Conservation (phyloP, 2,329 filamentous ascomycete genomes). For the Trichothecium sympodiale region DNA sequence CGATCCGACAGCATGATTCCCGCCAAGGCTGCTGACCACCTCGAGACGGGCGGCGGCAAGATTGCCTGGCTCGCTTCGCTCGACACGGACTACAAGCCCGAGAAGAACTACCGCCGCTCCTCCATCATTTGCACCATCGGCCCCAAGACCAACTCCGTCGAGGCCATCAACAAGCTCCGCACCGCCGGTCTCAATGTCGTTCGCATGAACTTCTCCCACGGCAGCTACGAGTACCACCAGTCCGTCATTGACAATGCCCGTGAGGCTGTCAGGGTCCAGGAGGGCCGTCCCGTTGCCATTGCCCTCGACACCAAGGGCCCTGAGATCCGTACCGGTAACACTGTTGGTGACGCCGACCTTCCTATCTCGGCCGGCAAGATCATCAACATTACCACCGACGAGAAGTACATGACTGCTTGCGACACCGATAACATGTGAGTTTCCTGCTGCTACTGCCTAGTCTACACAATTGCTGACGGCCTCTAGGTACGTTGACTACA, state of each 20-base stretch:
- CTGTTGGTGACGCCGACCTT: constrained; percentile 78
- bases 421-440: constrained; percentile 89
- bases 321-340: constrained; percentile 53
- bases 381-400: constrained; percentile 95
- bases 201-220: constrained; percentile 96
- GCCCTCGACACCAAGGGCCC: constrained; percentile 68
- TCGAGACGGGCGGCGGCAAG: constrained; percentile 64
- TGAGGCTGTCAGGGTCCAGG: constrained; percentile 65
- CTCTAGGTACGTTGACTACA: constrained; percentile 88
- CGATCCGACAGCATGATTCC: constrained; percentile 34
- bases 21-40: constrained; percentile 71
- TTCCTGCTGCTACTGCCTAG: neutral
- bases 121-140: constrained; percentile 99
- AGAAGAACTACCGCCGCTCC: constrained; percentile 86
- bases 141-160: constrained; percentile 95
- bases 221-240: constrained; percentile 86
- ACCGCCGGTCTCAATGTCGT: constrained; percentile 91
- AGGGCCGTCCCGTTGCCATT: constrained; percentile 86
- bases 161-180: constrained; percentile 93
- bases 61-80: constrained; percentile 59
- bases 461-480: neutral
- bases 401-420: constrained; percentile 73
- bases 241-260: constrained; percentile 95
- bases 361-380: constrained; percentile 74
- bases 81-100: constrained; percentile 78